phyloP scores from a whole-genome alignment of 768 basidiomycete species.

The Cyclocybe aegerita region DNA sequence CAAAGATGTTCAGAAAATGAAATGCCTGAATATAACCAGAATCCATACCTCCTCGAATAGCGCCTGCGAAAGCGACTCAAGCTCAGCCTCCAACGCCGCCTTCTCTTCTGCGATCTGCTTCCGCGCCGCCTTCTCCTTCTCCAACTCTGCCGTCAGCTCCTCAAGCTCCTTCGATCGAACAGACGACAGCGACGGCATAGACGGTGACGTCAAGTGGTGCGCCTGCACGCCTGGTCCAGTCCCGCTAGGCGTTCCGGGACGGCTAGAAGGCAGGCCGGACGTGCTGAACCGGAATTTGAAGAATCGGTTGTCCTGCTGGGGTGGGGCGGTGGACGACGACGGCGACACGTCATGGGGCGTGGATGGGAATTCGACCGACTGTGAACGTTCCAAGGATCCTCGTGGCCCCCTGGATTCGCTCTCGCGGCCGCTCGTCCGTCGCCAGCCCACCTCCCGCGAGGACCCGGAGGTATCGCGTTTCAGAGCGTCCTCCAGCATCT shows the following conservation, averaged over 20 bases:
- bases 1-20: neutral
- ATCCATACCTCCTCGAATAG: conserved; percentile 78
- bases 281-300: conserved; percentile 71
- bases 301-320: conserved; percentile 56
- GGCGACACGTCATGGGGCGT: conserved; percentile 19
- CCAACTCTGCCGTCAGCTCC: conserved; percentile 50
- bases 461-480: conserved; percentile 48
- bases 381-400: conserved; percentile 23
- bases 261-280: conserved; percentile 23
- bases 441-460: conserved; percentile 77
- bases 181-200: conserved; percentile 34
- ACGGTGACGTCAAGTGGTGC: conserved; percentile 39
- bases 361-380: conserved; percentile 21
- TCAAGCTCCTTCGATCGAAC: conserved; percentile 36
- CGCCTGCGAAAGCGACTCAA: conserved; percentile 79
- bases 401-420: conserved; percentile 17
- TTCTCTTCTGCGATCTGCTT: conserved; percentile 56
- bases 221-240: conserved; percentile 11
- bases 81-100: conserved; percentile 66
- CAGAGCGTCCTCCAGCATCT: conserved; percentile 94
- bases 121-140: conserved; percentile 57
- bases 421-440: conserved; percentile 48
- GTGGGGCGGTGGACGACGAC: conserved; percentile 21
- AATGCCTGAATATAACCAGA: neutral
- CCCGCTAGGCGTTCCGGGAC: conserved; percentile 28